These are phyloP conservation scores for Chrysochromulina parva DNA, from an alignment of 78 protist species.

Conservation along the genomic window DNA sequence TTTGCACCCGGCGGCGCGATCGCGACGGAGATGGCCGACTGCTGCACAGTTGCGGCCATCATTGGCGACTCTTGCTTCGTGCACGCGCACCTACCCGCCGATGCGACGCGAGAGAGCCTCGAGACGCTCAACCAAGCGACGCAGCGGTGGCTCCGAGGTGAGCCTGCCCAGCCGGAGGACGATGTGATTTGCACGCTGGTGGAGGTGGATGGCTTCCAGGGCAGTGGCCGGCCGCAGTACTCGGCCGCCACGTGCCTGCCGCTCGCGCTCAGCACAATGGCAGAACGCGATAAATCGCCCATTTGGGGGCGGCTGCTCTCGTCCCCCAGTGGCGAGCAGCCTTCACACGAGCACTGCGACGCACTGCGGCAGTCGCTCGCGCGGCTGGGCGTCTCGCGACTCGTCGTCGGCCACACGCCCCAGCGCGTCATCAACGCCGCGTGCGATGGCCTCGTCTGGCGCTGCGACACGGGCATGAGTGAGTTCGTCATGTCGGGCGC, in stretches of 20 bases:
- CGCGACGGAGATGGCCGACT: not conserved
- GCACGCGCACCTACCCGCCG: not conserved
- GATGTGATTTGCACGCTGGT: too few relatives aligned
- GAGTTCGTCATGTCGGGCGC: too few relatives aligned
- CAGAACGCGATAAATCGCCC: not conserved
- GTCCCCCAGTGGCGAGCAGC: not conserved
- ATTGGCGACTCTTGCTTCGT: not conserved
- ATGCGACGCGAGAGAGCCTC: not conserved
- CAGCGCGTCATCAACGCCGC: not conserved
- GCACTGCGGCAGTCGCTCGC: not conserved
- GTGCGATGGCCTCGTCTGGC: conserved; percentile 14
- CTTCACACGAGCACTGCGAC: not conserved
- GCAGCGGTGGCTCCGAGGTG: not conserved
- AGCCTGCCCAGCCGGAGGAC: too few relatives aligned
- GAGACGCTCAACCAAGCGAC: not conserved
- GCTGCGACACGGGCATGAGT: not conserved
- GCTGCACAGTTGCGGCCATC: not conserved
- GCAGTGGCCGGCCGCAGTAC: not conserved
- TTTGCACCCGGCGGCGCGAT: not conserved
- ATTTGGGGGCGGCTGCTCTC: not conserved
- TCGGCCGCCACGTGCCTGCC: not conserved
- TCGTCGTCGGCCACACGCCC: conserved; percentile 51
- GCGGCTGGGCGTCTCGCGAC: not conserved
- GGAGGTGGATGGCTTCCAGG: too few relatives aligned
- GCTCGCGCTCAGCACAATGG: too few relatives aligned